These are phyloP conservation scores for Aspergillus vadensis DNA, from an alignment of 2,329 filamentous ascomycete genomes.

Conservation along the genomic window DNA sequence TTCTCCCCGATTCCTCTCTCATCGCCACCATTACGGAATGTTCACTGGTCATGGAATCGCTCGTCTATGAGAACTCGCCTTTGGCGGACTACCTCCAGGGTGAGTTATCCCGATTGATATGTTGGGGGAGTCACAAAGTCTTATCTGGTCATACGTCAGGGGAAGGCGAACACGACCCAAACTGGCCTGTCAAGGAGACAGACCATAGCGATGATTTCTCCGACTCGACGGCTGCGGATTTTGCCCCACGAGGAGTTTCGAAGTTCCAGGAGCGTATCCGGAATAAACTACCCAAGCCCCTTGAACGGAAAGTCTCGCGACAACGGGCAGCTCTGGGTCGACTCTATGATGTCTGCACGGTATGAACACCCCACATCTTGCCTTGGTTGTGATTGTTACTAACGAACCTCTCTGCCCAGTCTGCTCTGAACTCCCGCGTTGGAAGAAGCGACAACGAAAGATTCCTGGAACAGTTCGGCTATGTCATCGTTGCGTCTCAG, in stretches of 20 bases:
- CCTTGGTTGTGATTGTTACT: not conserved
- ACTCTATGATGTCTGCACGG: slow-evolving; percentile 52
- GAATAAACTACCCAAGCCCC: slow-evolving; percentile 52
- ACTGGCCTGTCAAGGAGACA: slow-evolving; percentile 39
- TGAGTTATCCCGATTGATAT: slow-evolving; percentile 44
- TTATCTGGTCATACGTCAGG: slow-evolving; percentile 35
- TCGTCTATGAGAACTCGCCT: slow-evolving; percentile 83
- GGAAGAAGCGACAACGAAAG: slow-evolving; percentile 77
- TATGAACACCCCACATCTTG: slow-evolving; percentile 30
- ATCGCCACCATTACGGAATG: slow-evolving; percentile 32
- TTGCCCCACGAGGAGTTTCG: slow-evolving; percentile 54
- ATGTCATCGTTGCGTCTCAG: slow-evolving; percentile 89
- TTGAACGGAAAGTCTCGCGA: slow-evolving; percentile 39
- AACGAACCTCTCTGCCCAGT: slow-evolving; percentile 23
- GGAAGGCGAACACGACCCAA: slow-evolving; percentile 48
- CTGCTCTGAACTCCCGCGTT: slow-evolving; percentile 50
- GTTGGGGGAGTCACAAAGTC: not conserved
- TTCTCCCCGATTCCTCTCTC: slow-evolving; percentile 3
- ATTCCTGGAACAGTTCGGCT: slow-evolving; percentile 90
- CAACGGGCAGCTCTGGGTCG: slow-evolving; percentile 38
- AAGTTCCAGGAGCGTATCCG: slow-evolving; percentile 53
- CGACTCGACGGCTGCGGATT: slow-evolving; percentile 40
- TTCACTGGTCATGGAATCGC: slow-evolving; percentile 70
- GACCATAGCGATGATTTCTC: slow-evolving; percentile 33
- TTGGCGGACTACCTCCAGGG: slow-evolving; percentile 89